Evolutionary conservation across 2,329 filamentous ascomycete species (phyloP).

Genomic region (Ceratocystis eucalypticola): DNA sequence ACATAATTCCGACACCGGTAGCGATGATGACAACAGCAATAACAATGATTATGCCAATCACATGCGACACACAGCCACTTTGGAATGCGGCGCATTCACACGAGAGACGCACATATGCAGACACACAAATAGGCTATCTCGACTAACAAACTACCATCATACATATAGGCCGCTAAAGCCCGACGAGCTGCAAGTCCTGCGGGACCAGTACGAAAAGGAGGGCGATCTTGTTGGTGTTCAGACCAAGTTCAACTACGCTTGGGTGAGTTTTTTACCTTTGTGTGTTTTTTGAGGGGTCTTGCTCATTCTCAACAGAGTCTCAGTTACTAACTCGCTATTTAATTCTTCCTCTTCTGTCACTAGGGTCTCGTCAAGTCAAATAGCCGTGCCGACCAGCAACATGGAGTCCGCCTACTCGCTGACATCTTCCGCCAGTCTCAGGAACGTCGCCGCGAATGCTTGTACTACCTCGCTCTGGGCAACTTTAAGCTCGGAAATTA

Average conservation of each 20-base stretch:
- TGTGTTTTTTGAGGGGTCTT: neutral
- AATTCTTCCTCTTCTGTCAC: neutral
- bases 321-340: neutral
- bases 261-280: conserved; percentile 45
- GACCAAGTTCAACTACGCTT: conserved; percentile 99
- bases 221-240: conserved; percentile 93
- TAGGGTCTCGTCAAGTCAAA: conserved; percentile 93
- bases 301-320: neutral
- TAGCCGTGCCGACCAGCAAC: conserved; percentile 72
- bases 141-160: conserved; percentile 3
- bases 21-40: neutral
- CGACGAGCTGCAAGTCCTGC: conserved; percentile 82
- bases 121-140: neutral
- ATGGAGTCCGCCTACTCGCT: conserved; percentile 81
- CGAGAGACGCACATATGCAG: neutral
- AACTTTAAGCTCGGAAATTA: conserved; percentile 99
- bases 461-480: conserved; percentile 93
- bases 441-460: conserved; percentile 88
- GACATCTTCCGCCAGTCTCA: conserved; percentile 92
- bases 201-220: conserved; percentile 92
- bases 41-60: neutral
- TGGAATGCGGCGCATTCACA: neutral
- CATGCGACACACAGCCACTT: neutral
- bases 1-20: conserved; percentile 12
- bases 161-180: conserved; percentile 64